Conservation (phyloP, 2,329 filamentous ascomycete genomes). For the Trichoderma guizhouense region DNA sequence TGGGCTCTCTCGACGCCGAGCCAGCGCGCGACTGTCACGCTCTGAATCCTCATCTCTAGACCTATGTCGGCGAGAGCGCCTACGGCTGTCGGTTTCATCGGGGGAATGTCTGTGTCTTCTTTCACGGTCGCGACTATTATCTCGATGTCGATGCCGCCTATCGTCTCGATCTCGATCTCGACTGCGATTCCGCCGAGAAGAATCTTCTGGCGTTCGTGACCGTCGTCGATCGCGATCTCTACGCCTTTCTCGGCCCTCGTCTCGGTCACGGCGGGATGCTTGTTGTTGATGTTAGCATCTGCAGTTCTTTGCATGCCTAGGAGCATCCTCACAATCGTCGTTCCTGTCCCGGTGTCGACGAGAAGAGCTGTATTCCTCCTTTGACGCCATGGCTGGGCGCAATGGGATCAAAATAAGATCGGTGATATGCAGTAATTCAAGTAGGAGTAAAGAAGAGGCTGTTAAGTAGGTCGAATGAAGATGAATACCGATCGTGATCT, state of each 20-base stretch:
- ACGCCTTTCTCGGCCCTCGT: conserved; percentile 26
- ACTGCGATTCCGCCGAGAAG: conserved; percentile 19
- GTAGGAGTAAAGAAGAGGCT: neutral
- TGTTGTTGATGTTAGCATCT: conserved; percentile 21
- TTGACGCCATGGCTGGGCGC: conserved; percentile 26
- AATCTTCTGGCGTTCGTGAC: conserved; percentile 32
- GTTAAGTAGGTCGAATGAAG: neutral
- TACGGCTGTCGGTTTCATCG: conserved; percentile 29
- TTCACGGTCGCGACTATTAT: conserved; percentile 27
- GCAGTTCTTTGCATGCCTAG: conserved; percentile 23
- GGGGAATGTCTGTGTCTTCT: conserved; percentile 33
- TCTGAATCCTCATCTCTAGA: conserved; percentile 23
- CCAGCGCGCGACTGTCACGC: conserved; percentile 17
- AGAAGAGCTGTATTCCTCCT: conserved; percentile 24
- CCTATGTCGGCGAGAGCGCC: conserved; percentile 22
- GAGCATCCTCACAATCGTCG: conserved; percentile 4
- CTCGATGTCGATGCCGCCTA: conserved; percentile 21
- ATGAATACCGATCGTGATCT: neutral
- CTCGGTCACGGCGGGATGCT: conserved; percentile 23
- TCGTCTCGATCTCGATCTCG: conserved; percentile 6
- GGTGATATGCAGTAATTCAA: neutral
- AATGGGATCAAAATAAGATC: neutral
- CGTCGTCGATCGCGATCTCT: conserved; percentile 32
- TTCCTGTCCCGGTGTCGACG: conserved; percentile 14
- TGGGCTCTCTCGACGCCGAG: conserved; percentile 24